Evolutionary conservation across 805 yeast species (phyloP).

Genomic region (Debaryomyces castellii): DNA sequence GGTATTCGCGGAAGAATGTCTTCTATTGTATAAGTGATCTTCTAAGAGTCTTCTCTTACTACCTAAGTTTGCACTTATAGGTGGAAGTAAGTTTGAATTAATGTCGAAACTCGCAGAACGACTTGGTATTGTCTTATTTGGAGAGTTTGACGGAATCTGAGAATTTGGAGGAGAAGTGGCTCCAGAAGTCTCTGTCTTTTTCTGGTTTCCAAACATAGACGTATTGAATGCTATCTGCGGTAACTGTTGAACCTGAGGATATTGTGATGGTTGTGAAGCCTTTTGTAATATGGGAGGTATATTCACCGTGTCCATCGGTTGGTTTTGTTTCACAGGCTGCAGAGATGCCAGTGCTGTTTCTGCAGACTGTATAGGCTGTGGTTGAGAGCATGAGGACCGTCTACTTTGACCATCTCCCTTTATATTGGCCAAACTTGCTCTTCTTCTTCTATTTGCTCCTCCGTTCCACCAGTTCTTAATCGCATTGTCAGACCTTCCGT

Average conservation of each 20-base stretch:
- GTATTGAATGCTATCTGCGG: conserved; percentile 43
- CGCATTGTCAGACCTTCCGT: conserved; percentile 87
- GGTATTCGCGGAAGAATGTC: conserved; percentile 28
- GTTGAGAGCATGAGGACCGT: not conserved
- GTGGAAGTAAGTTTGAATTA: conserved; percentile 16
- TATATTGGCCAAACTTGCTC: conserved; percentile 30
- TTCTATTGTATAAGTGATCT: conserved; percentile 18
- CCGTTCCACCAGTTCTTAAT: conserved; percentile 98
- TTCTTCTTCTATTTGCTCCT: conserved; percentile 79
- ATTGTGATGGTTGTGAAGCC: conserved; percentile 4
- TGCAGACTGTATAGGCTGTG: conserved; percentile 1
- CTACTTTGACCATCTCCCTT: not conserved
- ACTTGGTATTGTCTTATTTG: conserved; percentile 5
- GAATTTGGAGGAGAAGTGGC: not conserved
- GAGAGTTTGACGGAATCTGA: conserved; percentile 2
- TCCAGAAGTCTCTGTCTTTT: not conserved
- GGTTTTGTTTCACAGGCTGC: not conserved
- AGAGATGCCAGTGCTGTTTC: not conserved
- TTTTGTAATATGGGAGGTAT: not conserved
- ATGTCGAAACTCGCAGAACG: conserved; percentile 28
- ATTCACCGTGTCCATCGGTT: not conserved
- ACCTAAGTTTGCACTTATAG: conserved; percentile 10
- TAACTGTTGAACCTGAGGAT: conserved; percentile 13
- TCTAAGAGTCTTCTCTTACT: conserved; percentile 29
- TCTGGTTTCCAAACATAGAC: conserved; percentile 31